These are phyloP conservation scores for Psilocybe sp. DNA, from an alignment of 768 basidiomycete genomes.

Conservation along the genomic window DNA sequence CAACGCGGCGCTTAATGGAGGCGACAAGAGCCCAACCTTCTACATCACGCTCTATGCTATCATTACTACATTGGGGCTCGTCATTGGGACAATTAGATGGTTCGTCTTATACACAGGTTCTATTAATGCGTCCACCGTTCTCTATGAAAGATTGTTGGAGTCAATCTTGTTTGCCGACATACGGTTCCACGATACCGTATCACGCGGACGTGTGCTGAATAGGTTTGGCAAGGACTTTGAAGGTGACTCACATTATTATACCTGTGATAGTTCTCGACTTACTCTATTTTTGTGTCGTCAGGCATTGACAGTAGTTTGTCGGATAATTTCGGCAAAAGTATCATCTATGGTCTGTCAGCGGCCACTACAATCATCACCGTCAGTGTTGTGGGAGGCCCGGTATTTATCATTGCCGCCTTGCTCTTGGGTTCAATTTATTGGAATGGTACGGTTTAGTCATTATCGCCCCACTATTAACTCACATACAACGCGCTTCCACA, in stretches of 20 bases:
- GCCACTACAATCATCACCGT: constrained; percentile 74
- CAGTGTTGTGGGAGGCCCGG: constrained; percentile 73
- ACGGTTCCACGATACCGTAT: constrained; percentile 11
- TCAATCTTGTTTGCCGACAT: constrained; percentile 8
- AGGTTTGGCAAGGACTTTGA: constrained; percentile 12
- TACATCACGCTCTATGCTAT: constrained; percentile 73
- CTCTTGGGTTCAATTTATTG: constrained; percentile 65
- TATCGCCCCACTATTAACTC: neutral
- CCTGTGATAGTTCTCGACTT: constrained; percentile 78
- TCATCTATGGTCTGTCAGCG: constrained; percentile 69
- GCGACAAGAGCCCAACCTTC: constrained; percentile 45
- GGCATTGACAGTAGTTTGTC: constrained; percentile 82
- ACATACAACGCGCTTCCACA: constrained; percentile 11
- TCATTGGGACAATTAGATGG: constrained; percentile 59
- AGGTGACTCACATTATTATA: constrained; percentile 65
- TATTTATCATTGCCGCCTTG: constrained; percentile 63
- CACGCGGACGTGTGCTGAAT: constrained; percentile 9
- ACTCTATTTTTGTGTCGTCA: constrained; percentile 62
- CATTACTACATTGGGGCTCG: constrained; percentile 37
- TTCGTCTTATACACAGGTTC: constrained; percentile 79
- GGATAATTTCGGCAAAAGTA: constrained; percentile 81
- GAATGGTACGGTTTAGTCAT: constrained; percentile 45
- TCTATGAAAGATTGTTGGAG: constrained; percentile 8
- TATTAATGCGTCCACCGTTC: constrained; percentile 32
- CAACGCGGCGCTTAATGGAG: constrained; percentile 38